Conservation (phyloP, 805 yeast genomes). For the Candida loeiensis region DNA sequence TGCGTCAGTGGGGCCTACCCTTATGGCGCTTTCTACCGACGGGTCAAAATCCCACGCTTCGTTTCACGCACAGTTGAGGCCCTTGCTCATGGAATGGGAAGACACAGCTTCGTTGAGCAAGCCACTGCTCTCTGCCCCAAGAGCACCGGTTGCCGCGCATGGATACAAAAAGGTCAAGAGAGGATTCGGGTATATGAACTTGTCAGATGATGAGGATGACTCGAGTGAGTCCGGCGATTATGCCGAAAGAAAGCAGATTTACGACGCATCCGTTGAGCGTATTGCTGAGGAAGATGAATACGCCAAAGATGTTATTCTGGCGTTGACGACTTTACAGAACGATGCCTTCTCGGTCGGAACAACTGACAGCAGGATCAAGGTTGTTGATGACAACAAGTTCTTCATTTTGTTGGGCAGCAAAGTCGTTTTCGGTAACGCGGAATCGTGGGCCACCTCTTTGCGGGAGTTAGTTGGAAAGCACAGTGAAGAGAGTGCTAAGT, state of each 20-base stretch:
- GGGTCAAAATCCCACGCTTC: slow-evolving; percentile 9
- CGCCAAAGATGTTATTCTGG: neutral
- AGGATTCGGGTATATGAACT: slow-evolving; percentile 31
- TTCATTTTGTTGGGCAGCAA: slow-evolving; percentile 9
- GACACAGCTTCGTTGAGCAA: neutral
- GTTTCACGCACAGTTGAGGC: slow-evolving; percentile 25
- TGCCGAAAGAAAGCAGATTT: slow-evolving; percentile 6
- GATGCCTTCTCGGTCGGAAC: neutral
- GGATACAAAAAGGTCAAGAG: slow-evolving; percentile 17
- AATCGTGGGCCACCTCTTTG: slow-evolving; percentile 1
- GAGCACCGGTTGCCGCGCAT: neutral
- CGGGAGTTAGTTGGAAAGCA: neutral
- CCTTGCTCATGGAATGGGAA: slow-evolving; percentile 23
- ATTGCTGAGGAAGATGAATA: slow-evolving; percentile 7
- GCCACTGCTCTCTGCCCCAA: neutral
- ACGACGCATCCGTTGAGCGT: slow-evolving; percentile 13
- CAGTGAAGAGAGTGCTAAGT: neutral
- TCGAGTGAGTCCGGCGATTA: slow-evolving; percentile 6
- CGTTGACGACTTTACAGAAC: slow-evolving; percentile 15
- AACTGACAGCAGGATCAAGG: neutral
- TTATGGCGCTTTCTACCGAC: slow-evolving; percentile 14
- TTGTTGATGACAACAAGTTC: neutral
- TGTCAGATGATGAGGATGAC: slow-evolving; percentile 7
- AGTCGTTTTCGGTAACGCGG: slow-evolving; percentile 10
- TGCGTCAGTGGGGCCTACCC: slow-evolving; percentile 13